Conservation (phyloP, 1,284 basidiomycete genomes). For the Sanguinoderma infundibulare region DNA sequence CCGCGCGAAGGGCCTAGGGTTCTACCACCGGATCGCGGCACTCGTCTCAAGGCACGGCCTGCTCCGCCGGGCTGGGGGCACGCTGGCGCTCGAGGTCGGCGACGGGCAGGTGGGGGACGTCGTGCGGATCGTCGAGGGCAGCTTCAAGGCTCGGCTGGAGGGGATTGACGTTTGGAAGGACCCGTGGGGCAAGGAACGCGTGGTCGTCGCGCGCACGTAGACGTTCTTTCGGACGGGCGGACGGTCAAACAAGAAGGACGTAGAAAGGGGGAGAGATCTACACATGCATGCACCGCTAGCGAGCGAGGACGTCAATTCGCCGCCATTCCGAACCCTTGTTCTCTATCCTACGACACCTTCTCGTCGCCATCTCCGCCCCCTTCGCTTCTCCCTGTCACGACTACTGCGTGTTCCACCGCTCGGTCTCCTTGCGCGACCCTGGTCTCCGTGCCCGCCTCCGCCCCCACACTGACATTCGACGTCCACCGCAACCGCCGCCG, state of each 20-base stretch:
- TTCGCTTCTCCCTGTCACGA: background rate
- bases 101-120: conserved; percentile 72
- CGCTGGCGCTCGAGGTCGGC: conserved; percentile 84
- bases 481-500: conserved; percentile 52
- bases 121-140: conserved; percentile 52
- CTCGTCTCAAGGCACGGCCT: conserved; percentile 55
- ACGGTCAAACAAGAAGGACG: background rate
- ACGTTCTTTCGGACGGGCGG: no score
- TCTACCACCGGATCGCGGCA: conserved; percentile 76
- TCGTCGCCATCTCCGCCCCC: background rate
- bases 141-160: conserved; percentile 42
- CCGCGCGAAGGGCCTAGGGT: conserved; percentile 63
- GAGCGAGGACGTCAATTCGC: background rate
- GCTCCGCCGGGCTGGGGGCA: conserved; percentile 47
- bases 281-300: background rate
- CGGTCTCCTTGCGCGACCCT: background rate
- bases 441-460: background rate
- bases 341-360: background rate
- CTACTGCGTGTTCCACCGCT: background rate
- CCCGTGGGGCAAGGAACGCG: conserved; percentile 73
- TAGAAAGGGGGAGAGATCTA: no score
- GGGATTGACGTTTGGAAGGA: conserved; percentile 74
- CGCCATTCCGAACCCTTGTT: background rate
- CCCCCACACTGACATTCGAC: background rate
- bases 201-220: conserved; percentile 51